Evolutionary conservation across 164 flowering plant genomes (phyloP).

Genomic region (Chloranthus sessilifolius): DNA sequence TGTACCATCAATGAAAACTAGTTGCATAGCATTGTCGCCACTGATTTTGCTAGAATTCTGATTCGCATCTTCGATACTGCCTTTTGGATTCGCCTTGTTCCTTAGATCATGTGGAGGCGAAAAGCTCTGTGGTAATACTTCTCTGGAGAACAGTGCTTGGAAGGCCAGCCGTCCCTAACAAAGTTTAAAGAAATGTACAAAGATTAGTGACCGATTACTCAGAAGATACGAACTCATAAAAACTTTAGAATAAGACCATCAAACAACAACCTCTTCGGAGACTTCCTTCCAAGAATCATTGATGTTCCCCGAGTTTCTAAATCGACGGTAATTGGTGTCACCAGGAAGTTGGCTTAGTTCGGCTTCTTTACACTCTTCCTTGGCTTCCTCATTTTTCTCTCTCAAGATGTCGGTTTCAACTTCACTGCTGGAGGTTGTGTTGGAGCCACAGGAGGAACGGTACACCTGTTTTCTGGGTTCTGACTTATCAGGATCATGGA

Average conservation of each 20-base stretch:
- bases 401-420: constrained; percentile 58
- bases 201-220: too few species aligned
- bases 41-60: constrained; percentile 19
- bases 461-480: constrained; percentile 58
- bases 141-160: constrained; percentile 74
- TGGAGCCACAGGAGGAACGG: constrained; percentile 94
- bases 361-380: constrained; percentile 43
- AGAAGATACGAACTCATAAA: too few species aligned
- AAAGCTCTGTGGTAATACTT: constrained; percentile 86
- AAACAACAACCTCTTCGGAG: constrained; percentile 68
- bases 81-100: constrained; percentile 21
- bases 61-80: constrained; percentile 14
- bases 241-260: neutral
- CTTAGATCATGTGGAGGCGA: constrained; percentile 45
- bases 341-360: constrained; percentile 30
- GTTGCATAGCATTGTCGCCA: constrained; percentile 14
- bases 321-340: constrained; percentile 50
- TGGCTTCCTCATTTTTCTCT: constrained; percentile 45
- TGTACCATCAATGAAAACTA: constrained; percentile 13
- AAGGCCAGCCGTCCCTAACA: constrained; percentile 92
- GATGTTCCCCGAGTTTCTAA: constrained; percentile 35
- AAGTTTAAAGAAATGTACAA: constrained; percentile 4
- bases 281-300: constrained; percentile 91
- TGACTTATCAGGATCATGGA: constrained; percentile 36
- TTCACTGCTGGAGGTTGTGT: constrained; percentile 85